Base-by-base conservation (phyloP, 164 flowering plant genomes). In the Vitis riparia region DNA sequence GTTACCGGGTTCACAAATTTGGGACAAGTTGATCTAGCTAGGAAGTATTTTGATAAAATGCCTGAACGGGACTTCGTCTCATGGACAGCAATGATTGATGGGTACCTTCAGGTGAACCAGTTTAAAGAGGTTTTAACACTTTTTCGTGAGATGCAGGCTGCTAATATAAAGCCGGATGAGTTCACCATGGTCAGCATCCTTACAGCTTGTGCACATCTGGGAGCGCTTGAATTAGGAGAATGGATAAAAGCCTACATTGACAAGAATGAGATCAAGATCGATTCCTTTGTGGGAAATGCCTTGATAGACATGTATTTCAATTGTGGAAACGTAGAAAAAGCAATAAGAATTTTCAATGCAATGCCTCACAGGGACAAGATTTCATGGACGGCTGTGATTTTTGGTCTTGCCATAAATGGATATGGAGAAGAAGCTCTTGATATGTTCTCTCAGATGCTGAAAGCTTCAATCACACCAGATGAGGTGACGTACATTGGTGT, bases 11-110 rank as follows among this genome's bases (percentile, higher is more conserved):
- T 65, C 75, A 66, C 78, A 13, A 75, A 72, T 62, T 68, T 30
- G 12, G 85, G 86, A 51, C 68, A 79, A 64, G 50, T 83, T 62
- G 86, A 82, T 57, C 63, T 69, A 58, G 88, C 87, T 49, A 71
- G 77, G 50, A 67, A 77, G 10, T 76, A 76, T 62, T 87, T 87
- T 62, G 86, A 85, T 73, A 68, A 72, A 53, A 85, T 85, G 86
- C 75, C 88, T 12, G 69, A 71, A 62, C 82, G 78, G 68, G 89
- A 85, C 53, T 69, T 62, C 23, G 76, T 87, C 11, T 80, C 86
- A 8, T 87, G 91, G 91, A 85, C 89, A 8, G 87, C 84, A 11
- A 84, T 87, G 78, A 85, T 85, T n/a, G 85, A 82, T 68, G 86
- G 87, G 29, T 79, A 78, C 68, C 47, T 84, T 17, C 67, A 63